A percentile compares a stretch with the other conserved stretches of the same genome.
phyloP scores from a whole-genome alignment of 495 filamentous ascomycete species.

The Hypoxylon crocopeplum region DNA sequence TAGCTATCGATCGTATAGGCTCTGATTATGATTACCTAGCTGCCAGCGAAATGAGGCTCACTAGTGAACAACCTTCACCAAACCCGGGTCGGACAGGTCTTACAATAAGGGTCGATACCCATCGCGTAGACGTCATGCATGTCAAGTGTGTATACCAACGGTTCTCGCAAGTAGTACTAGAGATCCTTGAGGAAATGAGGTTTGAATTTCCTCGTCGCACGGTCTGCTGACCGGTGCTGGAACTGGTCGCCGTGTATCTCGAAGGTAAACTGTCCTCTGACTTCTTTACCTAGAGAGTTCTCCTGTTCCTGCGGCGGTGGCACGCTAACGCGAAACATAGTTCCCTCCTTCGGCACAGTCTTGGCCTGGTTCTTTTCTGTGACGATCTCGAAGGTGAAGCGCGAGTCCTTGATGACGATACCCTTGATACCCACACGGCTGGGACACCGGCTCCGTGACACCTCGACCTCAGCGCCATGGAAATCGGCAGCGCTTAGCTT shows the following conservation, averaged over 20 bases:
- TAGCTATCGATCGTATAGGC: too few species aligned
- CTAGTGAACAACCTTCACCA: too few species aligned
- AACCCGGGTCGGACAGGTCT: too few species aligned
- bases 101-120: too few species aligned
- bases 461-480: constrained; percentile 85
- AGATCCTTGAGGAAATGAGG: constrained; percentile 71
- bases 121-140: too few species aligned
- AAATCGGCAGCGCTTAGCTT: constrained; percentile 84
- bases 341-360: constrained; percentile 87
- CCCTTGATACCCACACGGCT: constrained; percentile 82
- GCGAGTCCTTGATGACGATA: constrained; percentile 88
- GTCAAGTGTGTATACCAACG: neutral
- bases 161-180: constrained; percentile 43
- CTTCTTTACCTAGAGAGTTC: constrained; percentile 15
- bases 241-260: constrained; percentile 91
- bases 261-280: constrained; percentile 65
- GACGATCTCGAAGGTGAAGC: constrained; percentile 84
- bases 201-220: constrained; percentile 92
- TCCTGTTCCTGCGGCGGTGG: constrained; percentile 50
- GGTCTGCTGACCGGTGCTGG: constrained; percentile 78
- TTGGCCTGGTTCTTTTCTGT: constrained; percentile 70
- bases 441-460: constrained; percentile 80
- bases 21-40: too few species aligned
- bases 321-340: constrained; percentile 80
- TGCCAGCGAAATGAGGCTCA: too few species aligned